phyloP scores from a whole-genome alignment of 768 basidiomycete species.

The Russula virescens region DNA sequence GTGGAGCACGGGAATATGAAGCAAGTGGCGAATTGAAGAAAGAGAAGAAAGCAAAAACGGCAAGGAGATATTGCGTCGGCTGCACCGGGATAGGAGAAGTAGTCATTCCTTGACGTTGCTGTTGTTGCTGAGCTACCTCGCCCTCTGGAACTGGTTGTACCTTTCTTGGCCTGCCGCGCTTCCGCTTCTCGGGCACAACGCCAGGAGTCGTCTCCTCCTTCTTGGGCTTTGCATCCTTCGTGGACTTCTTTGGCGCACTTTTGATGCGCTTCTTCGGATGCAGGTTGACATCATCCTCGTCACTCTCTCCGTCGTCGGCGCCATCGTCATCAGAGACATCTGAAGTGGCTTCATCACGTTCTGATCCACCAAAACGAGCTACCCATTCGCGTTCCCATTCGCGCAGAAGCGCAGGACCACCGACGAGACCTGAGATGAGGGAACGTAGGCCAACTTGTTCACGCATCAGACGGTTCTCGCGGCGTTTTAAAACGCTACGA shows the following conservation, averaged over 20 bases:
- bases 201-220: slow-evolving; percentile 31
- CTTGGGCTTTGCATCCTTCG: slow-evolving; percentile 40
- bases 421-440: slow-evolving; percentile 64
- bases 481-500: slow-evolving; percentile 66
- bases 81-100: slow-evolving; percentile 21
- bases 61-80: slow-evolving; percentile 62
- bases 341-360: slow-evolving; percentile 52
- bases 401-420: slow-evolving; percentile 60
- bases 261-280: slow-evolving; percentile 62
- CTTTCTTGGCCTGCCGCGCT: slow-evolving; percentile 79
- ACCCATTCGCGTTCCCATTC: slow-evolving; percentile 78
- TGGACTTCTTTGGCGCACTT: slow-evolving; percentile 33
- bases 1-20: slow-evolving; percentile 33
- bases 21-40: slow-evolving; percentile 76
- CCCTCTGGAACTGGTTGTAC: slow-evolving; percentile 42
- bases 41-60: slow-evolving; percentile 78
- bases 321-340: slow-evolving; percentile 41
- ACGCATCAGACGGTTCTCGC: slow-evolving; percentile 62
- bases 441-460: slow-evolving; percentile 73
- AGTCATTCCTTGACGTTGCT: slow-evolving; percentile 21
- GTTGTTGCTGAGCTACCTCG: slow-evolving; percentile 23
- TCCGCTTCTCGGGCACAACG: slow-evolving; percentile 65
- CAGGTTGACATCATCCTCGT: slow-evolving; percentile 35
- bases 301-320: slow-evolving; percentile 46
- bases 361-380: slow-evolving; percentile 68